phyloP scores from a whole-genome alignment of 2,329 filamentous ascomycete species.

The Calonectria pteridis region DNA sequence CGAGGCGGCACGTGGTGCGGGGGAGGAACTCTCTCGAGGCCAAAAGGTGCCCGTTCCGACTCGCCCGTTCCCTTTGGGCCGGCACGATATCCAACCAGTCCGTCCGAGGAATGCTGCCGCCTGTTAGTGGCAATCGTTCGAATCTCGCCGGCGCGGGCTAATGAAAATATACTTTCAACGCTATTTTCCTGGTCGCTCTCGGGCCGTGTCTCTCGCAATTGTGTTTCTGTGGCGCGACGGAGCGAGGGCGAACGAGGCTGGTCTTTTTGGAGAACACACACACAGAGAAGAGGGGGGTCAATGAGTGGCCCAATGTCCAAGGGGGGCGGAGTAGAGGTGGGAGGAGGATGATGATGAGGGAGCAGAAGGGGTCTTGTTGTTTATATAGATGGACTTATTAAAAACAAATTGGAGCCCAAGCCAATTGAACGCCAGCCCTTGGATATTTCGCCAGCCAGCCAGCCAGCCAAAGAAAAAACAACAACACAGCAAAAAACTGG shows the following conservation, averaged over 20 bases:
- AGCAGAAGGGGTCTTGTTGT: not conserved
- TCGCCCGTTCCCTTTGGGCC: slow-evolving; percentile 12
- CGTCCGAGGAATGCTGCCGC: slow-evolving; percentile 3
- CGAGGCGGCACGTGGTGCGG: slow-evolving; percentile 14
- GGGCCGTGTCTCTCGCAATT: not conserved
- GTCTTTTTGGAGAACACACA: not conserved
- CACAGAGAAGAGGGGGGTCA: not conserved
- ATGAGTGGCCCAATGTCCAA: not conserved
- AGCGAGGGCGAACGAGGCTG: not conserved
- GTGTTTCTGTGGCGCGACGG: not conserved
- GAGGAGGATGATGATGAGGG: not conserved
- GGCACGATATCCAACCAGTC: slow-evolving; percentile 5
- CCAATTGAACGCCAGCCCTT: not conserved
- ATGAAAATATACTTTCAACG: not conserved
- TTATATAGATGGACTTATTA: not conserved
- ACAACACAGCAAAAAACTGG: not conserved
- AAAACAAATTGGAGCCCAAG: not conserved
- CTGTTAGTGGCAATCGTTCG: not conserved
- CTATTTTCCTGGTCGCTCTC: not conserved
- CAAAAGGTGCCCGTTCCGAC: not conserved
- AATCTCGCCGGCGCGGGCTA: not conserved
- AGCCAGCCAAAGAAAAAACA: not conserved
- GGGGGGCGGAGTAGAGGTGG: no score
- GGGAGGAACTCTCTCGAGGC: not conserved
- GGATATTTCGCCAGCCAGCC: not conserved